Evolutionary conservation across 495 filamentous ascomycete species (phyloP), one percentile per base, ranked within the genome.

Genomic region (Annulohypoxylon bovei): DNA sequence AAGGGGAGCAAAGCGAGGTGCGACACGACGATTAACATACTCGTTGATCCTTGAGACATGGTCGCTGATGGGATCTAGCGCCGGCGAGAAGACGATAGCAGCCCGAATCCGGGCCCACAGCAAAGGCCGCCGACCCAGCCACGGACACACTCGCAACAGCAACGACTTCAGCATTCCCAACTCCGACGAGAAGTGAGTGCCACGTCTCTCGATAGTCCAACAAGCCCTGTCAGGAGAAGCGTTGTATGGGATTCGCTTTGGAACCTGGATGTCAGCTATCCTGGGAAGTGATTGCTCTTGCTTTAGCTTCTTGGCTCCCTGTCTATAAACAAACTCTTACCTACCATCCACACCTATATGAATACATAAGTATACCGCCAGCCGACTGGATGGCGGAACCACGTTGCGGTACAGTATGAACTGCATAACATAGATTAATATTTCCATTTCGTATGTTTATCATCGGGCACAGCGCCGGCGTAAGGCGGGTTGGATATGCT

Each of bases 211-310:
- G 77, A 70, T 4, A 72, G 55, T n/a, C 81, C 80, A 16, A 81
- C 80, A 1, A 73, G 59, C n/a, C 82, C 80, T 3, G 65, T 59
- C 8, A 81, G 78, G 64, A 81, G 70, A 70, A 84, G 81, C 18
- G 73, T 86, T 7, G 81, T 87, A 8, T 87, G 85, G 85, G 85
- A 86, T 67, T 80, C 80, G 14, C 77, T 88, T n/a, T 88, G 85
- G 84, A 82, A 76, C 39, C 46, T 86, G 35, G 84, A 86, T 65
- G 74, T 83, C 16, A 79, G 74, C 52, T 82, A 81, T 67, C 80
- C 78, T 12, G 76, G 74, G 40, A 76, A 73, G 23, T 75, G 70
- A 42, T 71, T 44, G 23, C 39, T 27, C 27, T 49, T 57, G 22
- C 20, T 49, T 44, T 44, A 62, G 39, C 22, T 28, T 28, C 8